Conservation (phyloP, 164 flowering plant genomes). For the Paratinospora sagittata region DNA sequence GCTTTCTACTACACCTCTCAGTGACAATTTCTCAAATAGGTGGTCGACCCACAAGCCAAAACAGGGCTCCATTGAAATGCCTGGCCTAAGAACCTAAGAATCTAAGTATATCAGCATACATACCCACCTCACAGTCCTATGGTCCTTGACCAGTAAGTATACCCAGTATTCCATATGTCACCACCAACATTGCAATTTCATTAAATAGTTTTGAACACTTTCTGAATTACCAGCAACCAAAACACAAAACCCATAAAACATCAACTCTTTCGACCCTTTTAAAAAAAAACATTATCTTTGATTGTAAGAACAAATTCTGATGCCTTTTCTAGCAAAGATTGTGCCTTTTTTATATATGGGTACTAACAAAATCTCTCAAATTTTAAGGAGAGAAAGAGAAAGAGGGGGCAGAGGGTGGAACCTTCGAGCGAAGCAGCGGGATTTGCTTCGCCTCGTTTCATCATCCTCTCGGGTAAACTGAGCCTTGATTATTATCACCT, state of each 20-base stretch:
- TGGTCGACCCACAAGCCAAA: background rate
- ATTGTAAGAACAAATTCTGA: background rate
- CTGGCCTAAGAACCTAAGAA: background rate
- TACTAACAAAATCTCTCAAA: too few species aligned
- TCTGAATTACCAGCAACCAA: too few species aligned
- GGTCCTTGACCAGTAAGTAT: background rate
- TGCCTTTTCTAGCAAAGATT: background rate
- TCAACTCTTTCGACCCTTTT: too few species aligned
- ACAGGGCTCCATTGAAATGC: background rate
- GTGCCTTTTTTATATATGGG: background rate
- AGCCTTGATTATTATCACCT: too few species aligned
- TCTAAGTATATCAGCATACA: background rate
- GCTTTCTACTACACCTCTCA: background rate
- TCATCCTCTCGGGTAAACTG: background rate
- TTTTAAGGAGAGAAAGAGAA: too few species aligned
- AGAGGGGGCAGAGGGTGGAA: background rate
- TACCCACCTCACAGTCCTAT: too few species aligned
- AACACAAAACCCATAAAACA: background rate
- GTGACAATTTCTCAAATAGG: background rate
- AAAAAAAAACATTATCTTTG: too few species aligned
- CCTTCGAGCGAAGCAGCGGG: background rate
- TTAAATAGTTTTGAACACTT: too few species aligned
- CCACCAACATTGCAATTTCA: background rate
- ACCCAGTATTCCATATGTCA: background rate
- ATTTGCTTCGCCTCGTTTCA: conserved; percentile 2